Evolutionary conservation across 2,329 filamentous ascomycete species (phyloP).

Genomic region (Calonectria pteridis): DNA sequence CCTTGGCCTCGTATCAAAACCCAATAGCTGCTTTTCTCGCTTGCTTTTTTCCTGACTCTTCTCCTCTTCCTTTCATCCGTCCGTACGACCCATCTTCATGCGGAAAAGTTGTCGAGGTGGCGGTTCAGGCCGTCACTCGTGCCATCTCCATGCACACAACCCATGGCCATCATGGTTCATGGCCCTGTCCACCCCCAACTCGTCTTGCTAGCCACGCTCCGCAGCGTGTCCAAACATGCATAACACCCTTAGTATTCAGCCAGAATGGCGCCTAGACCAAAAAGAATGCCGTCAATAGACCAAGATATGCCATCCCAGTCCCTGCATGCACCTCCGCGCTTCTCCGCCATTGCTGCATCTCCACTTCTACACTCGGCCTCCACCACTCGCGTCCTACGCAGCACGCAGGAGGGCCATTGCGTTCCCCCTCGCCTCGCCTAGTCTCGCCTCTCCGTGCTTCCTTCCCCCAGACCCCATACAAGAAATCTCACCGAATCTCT

Average conservation of each 20-base stretch:
- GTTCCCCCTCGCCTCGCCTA: slow-evolving; percentile 23
- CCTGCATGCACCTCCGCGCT: slow-evolving; percentile 38
- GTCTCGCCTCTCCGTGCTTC: slow-evolving; percentile 28
- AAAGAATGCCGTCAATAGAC: slow-evolving; percentile 29
- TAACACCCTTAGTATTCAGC: slow-evolving; percentile 29
- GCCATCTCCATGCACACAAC: slow-evolving; percentile 18
- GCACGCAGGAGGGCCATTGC: slow-evolving; percentile 20
- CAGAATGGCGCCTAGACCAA: slow-evolving; percentile 19
- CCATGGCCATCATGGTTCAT: slow-evolving; percentile 17
- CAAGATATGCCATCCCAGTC: slow-evolving; percentile 28
- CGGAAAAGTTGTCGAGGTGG: slow-evolving; percentile 3
- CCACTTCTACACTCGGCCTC: slow-evolving; percentile 23
- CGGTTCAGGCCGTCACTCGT: slow-evolving; percentile 19
- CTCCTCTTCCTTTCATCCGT: slow-evolving; percentile 19
- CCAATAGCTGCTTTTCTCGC: not conserved
- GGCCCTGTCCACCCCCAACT: slow-evolving; percentile 14
- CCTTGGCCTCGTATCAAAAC: not conserved
- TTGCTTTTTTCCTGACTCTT: not conserved
- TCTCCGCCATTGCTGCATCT: slow-evolving; percentile 24
- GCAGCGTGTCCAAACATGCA: slow-evolving; percentile 24
- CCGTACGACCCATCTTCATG: not conserved
- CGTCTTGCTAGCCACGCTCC: slow-evolving; percentile 9
- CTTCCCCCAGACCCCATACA: slow-evolving; percentile 23
- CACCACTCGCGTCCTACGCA: slow-evolving; percentile 22
- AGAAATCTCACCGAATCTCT: slow-evolving; percentile 31